Evolutionary conservation across 2,329 filamentous ascomycete species (phyloP).

Genomic region (Colletotrichum falcatum): DNA sequence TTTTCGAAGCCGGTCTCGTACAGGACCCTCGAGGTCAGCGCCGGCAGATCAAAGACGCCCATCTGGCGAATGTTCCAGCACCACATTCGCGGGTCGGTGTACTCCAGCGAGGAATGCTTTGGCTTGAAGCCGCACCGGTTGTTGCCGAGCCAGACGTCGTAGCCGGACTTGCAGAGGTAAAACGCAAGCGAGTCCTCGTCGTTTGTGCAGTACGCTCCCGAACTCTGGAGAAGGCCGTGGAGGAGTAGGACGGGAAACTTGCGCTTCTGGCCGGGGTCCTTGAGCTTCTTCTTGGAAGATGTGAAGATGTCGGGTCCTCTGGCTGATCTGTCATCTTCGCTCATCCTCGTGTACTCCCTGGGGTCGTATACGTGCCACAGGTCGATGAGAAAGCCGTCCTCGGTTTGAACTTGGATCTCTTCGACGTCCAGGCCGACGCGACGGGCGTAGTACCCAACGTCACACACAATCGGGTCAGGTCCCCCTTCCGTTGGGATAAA

Average conservation of each 20-base stretch:
- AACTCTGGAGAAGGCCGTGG: slow-evolving; percentile 88
- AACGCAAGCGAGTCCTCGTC: slow-evolving; percentile 93
- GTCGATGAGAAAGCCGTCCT: slow-evolving; percentile 91
- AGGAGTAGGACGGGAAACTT: slow-evolving; percentile 89
- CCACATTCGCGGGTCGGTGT: slow-evolving; percentile 92
- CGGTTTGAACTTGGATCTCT: slow-evolving; percentile 85
- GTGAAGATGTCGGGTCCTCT: slow-evolving; percentile 74
- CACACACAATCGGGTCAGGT: slow-evolving; percentile 80
- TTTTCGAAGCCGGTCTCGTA: slow-evolving; percentile 86
- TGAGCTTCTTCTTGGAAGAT: slow-evolving; percentile 53
- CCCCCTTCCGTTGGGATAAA: slow-evolving; percentile 84
- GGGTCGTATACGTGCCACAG: slow-evolving; percentile 94
- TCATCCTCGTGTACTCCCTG: slow-evolving; percentile 70
- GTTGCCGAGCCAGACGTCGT: slow-evolving; percentile 96
- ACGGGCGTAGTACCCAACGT: slow-evolving; percentile 87
- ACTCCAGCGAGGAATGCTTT: slow-evolving; percentile 76
- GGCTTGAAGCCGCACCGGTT: slow-evolving; percentile 90
- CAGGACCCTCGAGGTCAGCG: slow-evolving; percentile 82
- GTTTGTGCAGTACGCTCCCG: slow-evolving; percentile 89
- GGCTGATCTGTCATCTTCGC: slow-evolving; percentile 61
- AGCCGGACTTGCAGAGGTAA: slow-evolving; percentile 90
- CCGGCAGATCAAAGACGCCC: slow-evolving; percentile 89
- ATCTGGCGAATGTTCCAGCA: slow-evolving; percentile 96
- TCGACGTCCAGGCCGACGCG: slow-evolving; percentile 90
- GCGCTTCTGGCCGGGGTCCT: slow-evolving; percentile 56